Evolutionary conservation across 768 basidiomycete genomes (phyloP).

Genomic region (Boletus fagicola): DNA sequence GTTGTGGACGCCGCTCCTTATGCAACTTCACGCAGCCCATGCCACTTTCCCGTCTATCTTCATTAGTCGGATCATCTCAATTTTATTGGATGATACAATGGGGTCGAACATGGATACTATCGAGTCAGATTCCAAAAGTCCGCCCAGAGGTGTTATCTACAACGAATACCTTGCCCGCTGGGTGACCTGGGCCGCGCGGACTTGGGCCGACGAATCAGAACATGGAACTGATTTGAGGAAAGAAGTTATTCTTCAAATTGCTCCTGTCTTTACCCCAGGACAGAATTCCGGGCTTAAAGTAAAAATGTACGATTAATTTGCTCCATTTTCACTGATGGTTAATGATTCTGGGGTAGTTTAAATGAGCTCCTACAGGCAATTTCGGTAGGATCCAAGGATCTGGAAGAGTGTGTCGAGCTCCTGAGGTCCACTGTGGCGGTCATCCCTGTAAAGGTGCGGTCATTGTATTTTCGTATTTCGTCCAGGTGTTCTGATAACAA

Average conservation of each 20-base stretch:
- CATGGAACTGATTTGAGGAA: conserved; percentile 43
- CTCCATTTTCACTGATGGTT: not conserved
- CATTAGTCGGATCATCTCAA: conserved; percentile 42
- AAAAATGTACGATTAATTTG: conserved; percentile 33
- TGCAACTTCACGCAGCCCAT: conserved; percentile 57
- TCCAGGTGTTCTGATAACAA: conserved; percentile 1
- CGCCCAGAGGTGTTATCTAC: conserved; percentile 43
- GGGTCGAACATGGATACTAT: conserved; percentile 16
- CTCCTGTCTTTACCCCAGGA: conserved; percentile 48
- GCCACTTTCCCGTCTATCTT: conserved; percentile 51
- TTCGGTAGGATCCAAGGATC: conserved; percentile 16
- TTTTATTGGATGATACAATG: conserved; percentile 27
- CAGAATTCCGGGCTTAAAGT: conserved; percentile 26
- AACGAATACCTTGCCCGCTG: conserved; percentile 65
- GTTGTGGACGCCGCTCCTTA: conserved; percentile 66
- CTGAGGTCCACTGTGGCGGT: conserved; percentile 7
- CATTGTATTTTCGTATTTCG: not conserved
- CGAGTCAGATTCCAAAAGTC: conserved; percentile 17
- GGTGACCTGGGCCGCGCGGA: conserved; percentile 59
- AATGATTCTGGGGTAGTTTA: conserved; percentile 21
- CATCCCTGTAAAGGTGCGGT: conserved; percentile 19
- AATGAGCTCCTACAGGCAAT: conserved; percentile 20
- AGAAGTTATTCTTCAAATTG: conserved; percentile 44
- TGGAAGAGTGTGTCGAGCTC: conserved; percentile 22
- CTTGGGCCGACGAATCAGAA: conserved; percentile 34